Percentiles rank a stretch among this genome's conserved stretches.
phyloP scores from a whole-genome alignment of 768 basidiomycete species.

The Pulveroboletus sp. region DNA sequence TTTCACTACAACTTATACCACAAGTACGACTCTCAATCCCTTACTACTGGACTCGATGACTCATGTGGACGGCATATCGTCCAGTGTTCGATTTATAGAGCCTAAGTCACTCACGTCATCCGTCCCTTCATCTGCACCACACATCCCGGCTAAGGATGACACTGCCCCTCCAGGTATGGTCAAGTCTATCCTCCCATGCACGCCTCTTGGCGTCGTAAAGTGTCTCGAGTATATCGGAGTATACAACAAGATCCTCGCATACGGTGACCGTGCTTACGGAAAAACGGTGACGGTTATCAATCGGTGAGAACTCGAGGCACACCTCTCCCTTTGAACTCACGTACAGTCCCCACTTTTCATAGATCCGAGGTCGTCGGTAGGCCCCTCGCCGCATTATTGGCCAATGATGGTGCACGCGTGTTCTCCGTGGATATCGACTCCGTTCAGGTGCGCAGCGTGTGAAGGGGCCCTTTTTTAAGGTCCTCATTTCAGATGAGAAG shows the following conservation, averaged over 20 bases:
- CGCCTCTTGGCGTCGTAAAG: constrained; percentile 95
- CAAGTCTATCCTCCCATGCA: constrained; percentile 97
- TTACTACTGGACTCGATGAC: not conserved
- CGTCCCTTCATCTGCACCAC: constrained; percentile 29
- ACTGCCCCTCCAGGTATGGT: constrained; percentile 78
- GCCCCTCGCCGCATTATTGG: constrained; percentile 89
- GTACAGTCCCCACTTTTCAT: not conserved
- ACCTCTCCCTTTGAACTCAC: not conserved
- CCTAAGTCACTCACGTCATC: constrained; percentile 63
- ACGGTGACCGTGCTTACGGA: constrained; percentile 93
- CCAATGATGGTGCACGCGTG: constrained; percentile 95
- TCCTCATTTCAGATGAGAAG: not conserved
- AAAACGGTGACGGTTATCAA: constrained; percentile 94
- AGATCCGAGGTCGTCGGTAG: constrained; percentile 97
- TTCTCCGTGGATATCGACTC: constrained; percentile 95
- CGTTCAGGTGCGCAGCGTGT: constrained; percentile 53
- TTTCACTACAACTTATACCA: constrained; percentile 94
- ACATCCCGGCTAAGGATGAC: constrained; percentile 42
- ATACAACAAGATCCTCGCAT: constrained; percentile 87
- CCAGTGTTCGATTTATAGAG: constrained; percentile 87
- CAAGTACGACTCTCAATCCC: constrained; percentile 52
- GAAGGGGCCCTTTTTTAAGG: not conserved
- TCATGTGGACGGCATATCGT: not conserved
- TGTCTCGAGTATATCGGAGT: constrained; percentile 86
- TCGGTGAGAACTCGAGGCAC: constrained; percentile 44